Evolutionary conservation across 345 rosid genomes (phyloP), one percentile per base, ranked within the genome.

Genomic region (Arabidopsis thaliana): DNA sequence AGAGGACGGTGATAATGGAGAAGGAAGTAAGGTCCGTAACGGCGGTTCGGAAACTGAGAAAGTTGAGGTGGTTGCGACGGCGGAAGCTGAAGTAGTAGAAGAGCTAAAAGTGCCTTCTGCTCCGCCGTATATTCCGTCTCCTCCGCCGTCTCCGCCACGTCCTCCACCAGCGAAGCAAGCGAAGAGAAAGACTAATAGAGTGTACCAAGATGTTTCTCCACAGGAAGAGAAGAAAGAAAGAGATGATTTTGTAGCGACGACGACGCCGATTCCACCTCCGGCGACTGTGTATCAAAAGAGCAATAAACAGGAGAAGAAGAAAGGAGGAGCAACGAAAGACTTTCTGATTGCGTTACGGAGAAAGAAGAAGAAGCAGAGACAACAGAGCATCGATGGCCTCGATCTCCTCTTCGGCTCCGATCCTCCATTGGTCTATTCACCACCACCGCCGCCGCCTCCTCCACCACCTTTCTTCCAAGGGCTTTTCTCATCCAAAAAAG

Each of bases 311-410:
- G 88, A 82, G 86, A 90, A 86, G 71, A 83, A 77, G 87, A 87
- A 84, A 82, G 87, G 86, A 0, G 82, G 85, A 52, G 75, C 80
- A 20, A 83, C 89, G 2, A 91, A 84, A 70, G 98, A 91, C 6
- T 83, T 91, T 75, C 79, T 88, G 33, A 77, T 22, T 42, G 78
- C 92, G 9, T 10, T 89, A 7, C 76, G 83, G 61, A 81, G 84
- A 59, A 81, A 84, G 64, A 88, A 49, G 80, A 91, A 88, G 87
- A 85, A 85, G 63, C 96, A 83, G 58, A 73, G 97, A 55, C 96
- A 93, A 81, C 88, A 84, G 77, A 93, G 98, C 78, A 84, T 87
- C 24, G 98, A 93, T 68, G 87, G 87, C 60, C 91, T 93, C 8
- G 97, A 84, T 30, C 62, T 77, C 68, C 85, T 93, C 66, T 85